Evolutionary conservation across 2,329 filamentous ascomycete species (phyloP).

Genomic region (Aureobasidium leucospermi): DNA sequence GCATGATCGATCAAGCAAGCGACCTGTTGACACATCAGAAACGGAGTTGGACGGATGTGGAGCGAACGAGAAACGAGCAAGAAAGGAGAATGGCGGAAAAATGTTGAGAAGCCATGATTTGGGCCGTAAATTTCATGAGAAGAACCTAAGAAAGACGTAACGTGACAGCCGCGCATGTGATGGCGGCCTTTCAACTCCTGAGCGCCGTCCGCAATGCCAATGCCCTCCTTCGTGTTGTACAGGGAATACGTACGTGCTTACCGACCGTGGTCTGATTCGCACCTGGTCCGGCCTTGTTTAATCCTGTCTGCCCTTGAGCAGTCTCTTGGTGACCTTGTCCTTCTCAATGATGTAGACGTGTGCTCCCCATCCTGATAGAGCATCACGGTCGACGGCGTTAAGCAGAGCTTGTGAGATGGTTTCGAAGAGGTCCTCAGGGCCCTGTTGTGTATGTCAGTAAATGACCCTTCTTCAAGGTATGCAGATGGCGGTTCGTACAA

Average conservation of each 20-base stretch:
- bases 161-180: conserved; percentile 10
- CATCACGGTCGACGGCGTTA: conserved; percentile 94
- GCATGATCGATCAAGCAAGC: neutral
- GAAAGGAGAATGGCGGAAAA: neutral
- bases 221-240: conserved; percentile 9
- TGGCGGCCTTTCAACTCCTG: conserved; percentile 12
- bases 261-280: neutral
- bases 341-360: conserved; percentile 99
- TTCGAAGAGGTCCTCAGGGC: conserved; percentile 92
- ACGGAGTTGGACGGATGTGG: neutral
- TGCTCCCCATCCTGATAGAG: conserved; percentile 93
- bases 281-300: conserved; percentile 22
- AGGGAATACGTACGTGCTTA: conserved; percentile 2
- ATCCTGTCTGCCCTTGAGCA: conserved; percentile 96
- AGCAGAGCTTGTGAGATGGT: conserved; percentile 93
- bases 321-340: conserved; percentile 97
- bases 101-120: conserved; percentile 6
- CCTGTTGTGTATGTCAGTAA: conserved; percentile 42
- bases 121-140: conserved; percentile 14
- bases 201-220: conserved; percentile 15
- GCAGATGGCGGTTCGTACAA: conserved; percentile 53
- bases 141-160: conserved; percentile 14
- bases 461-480: neutral
- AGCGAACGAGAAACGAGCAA: neutral
- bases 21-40: neutral